Conservation (phyloP, 1,284 basidiomycete species). For the Trametes sp. region DNA sequence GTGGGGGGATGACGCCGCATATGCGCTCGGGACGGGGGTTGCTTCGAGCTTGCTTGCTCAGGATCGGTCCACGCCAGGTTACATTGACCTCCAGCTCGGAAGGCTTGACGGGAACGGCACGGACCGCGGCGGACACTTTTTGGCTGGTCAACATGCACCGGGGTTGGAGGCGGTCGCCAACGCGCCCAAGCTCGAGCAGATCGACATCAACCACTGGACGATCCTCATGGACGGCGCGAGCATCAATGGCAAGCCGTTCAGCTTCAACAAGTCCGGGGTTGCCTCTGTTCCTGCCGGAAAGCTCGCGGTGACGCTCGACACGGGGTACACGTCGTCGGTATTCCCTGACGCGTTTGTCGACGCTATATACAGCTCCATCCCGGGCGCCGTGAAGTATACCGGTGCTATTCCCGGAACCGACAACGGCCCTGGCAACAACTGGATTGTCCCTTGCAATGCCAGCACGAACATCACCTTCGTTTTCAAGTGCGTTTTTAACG, state of each 20-base stretch:
- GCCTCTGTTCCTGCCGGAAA: constrained; percentile 36
- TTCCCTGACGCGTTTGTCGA: constrained; percentile 37
- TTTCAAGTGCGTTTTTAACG: constrained; percentile 35
- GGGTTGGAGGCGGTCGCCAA: constrained; percentile 32
- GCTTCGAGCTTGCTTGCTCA: neutral
- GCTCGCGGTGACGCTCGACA: constrained; percentile 41
- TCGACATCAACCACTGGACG: constrained; percentile 49
- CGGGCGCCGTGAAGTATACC: constrained; percentile 29
- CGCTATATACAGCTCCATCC: constrained; percentile 40
- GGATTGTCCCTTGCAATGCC: constrained; percentile 38
- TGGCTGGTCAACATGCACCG: constrained; percentile 38
- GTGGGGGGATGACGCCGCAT: constrained; percentile 3
- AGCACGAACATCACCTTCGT: constrained; percentile 36
- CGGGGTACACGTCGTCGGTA: constrained; percentile 40
- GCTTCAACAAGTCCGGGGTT: constrained; percentile 37
- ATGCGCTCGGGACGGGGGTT: constrained; percentile 25
- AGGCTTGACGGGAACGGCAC: constrained; percentile 28
- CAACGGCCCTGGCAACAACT: constrained; percentile 29
- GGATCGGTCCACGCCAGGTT: neutral
- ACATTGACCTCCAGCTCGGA: constrained; percentile 40
- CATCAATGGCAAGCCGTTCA: constrained; percentile 38
- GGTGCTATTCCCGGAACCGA: neutral
- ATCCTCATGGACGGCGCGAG: constrained; percentile 38
- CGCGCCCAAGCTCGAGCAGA: constrained; percentile 48
- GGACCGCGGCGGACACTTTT: constrained; percentile 36